phyloP scores from a whole-genome alignment of 768 basidiomycete species.

The Lepiota brunneoincarnata region DNA sequence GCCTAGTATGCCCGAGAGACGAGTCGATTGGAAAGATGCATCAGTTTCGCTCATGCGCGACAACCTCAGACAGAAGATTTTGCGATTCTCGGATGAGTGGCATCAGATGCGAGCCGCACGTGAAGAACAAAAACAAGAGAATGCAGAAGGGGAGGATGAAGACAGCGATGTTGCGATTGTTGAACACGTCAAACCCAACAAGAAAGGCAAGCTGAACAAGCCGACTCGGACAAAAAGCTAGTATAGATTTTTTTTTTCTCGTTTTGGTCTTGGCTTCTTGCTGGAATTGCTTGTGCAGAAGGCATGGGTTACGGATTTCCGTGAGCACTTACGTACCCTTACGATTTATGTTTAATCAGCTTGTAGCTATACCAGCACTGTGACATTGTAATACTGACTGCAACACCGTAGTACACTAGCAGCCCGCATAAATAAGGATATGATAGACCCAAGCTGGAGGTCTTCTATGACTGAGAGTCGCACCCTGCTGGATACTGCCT shows the following conservation, averaged over 20 bases:
- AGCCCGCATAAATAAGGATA: constrained; percentile 2
- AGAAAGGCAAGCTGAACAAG: constrained; percentile 12
- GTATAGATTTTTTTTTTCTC: background rate
- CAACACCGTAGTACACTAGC: constrained; percentile 8
- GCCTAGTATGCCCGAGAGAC: constrained; percentile 34
- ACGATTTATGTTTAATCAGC: background rate
- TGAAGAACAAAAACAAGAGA: constrained; percentile 36
- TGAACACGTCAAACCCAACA: constrained; percentile 20
- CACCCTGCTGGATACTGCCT: background rate
- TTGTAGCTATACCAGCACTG: constrained; percentile 11
- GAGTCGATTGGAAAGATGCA: constrained; percentile 50
- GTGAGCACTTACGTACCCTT: background rate
- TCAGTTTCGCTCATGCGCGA: constrained; percentile 47
- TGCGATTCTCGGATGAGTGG: constrained; percentile 52
- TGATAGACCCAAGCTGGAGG: background rate
- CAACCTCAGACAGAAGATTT: constrained; percentile 38
- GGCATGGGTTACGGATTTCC: background rate
- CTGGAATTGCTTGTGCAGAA: background rate
- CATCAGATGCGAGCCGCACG: constrained; percentile 40
- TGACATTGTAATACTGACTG: constrained; percentile 9
- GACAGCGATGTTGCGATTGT: constrained; percentile 45
- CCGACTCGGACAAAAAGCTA: constrained; percentile 6
- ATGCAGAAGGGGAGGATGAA: constrained; percentile 22
- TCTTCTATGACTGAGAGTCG: background rate
- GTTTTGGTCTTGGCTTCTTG: background rate